Base-by-base conservation (phyloP, 2,329 filamentous ascomycete genomes). In the Penicillium janthinellum region DNA sequence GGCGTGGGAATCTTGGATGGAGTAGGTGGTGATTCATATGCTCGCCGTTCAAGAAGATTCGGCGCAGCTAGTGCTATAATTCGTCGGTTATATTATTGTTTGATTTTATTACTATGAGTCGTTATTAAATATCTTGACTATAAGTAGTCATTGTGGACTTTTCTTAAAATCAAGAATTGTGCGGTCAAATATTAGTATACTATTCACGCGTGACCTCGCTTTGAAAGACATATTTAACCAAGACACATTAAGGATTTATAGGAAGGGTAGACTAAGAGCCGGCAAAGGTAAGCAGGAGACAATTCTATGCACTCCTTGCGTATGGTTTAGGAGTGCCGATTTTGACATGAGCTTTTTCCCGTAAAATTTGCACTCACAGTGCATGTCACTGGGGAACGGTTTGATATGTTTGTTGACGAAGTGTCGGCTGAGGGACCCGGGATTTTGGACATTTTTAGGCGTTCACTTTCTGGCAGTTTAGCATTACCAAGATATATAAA, bases 371-470 rank as follows among this genome's bases (percentile, higher is more conserved):
- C 61, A 68, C 62, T 60, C 57, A 51, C 59, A 58, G n/a, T 39
- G 57, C 52, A 67, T 67, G 11, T 65, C 61, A 54, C 63, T 64
- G 6, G 60, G 56, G 35, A 57, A 66, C 34, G 38, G 60, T 41
- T 63, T 67, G 54, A 68, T 57, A 57, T 69, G 58, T 14, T 49
- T 58, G 45, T 64, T 59, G 52, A 67, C 57, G 53, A 69, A 67
- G 59, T 65, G 59, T 60, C 61, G 60, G 51, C 60, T 61, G 37
- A 22, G 66, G 25, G 67, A 68, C n/a, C 64, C 64, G 34, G 66
- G 48, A 35, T 63, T 69, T 51, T 56, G 54, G 57, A 64, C 22
- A 31, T 62, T 47, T 28, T 37, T 14, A 66, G 34, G 22, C 60
- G 62, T 39, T 66, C 50, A n/a, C 3, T 52, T 52, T 56, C 54